Conservation (phyloP, 306 rosid genomes). For the Quercus berberidifolia region DNA sequence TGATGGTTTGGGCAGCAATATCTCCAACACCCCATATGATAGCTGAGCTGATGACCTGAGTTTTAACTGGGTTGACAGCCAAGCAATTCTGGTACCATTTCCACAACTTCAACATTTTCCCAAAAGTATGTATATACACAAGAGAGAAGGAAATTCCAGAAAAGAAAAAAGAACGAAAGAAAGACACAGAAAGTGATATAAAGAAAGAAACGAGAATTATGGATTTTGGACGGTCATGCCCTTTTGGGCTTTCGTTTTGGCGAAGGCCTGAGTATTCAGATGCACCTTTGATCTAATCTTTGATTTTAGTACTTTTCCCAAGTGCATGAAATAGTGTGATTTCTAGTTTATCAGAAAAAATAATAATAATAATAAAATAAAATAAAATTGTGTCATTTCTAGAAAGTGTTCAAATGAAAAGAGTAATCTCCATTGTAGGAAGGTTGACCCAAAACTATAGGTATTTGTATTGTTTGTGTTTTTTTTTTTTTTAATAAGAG, state of each 20-base stretch:
- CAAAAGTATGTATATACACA: not conserved
- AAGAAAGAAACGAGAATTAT: not conserved
- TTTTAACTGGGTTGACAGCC: conserved; percentile 55
- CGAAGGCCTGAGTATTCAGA: not conserved
- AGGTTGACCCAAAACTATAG: too few species aligned
- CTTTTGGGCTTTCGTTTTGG: conserved; percentile 9
- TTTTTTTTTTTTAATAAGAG: too few species aligned
- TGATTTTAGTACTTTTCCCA: not conserved
- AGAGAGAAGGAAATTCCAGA: not conserved
- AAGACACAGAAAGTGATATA: not conserved
- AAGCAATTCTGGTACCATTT: conserved; percentile 53
- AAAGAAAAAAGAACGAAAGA: not conserved
- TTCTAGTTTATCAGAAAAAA: too few species aligned
- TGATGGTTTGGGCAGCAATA: conserved; percentile 53
- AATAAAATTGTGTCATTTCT: too few species aligned
- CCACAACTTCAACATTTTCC: conserved; percentile 53
- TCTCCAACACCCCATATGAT: conserved; percentile 61
- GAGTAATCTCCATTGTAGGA: too few species aligned
- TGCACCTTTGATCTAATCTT: conserved; percentile 2
- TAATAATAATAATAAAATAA: too few species aligned
- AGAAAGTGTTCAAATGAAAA: too few species aligned
- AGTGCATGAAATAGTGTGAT: too few species aligned
- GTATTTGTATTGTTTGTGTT: too few species aligned
- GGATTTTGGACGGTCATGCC: conserved; percentile 17
- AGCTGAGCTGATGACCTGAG: conserved; percentile 59